Evolutionary conservation across 2,329 filamentous ascomycete species (phyloP).

Genomic region (Calonectria ilicicola): DNA sequence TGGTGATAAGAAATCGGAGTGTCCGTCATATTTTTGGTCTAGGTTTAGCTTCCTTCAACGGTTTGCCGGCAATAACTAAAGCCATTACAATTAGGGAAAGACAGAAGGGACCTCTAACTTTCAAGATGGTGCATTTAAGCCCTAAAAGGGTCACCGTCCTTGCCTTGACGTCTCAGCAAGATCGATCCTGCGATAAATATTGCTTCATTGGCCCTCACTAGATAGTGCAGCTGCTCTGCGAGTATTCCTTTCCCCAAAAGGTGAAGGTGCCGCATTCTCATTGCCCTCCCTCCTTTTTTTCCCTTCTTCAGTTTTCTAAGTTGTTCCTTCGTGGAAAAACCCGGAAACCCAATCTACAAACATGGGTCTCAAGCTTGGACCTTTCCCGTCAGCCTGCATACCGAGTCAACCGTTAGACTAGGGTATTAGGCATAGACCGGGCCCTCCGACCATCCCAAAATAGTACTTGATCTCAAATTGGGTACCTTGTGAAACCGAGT

Average conservation of each 20-base stretch:
- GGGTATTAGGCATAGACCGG: neutral
- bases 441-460: neutral
- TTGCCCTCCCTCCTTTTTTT: too few relatives aligned
- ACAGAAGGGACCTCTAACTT: neutral
- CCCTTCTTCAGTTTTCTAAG: too few relatives aligned
- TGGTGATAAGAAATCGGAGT: too few relatives aligned
- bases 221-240: too few relatives aligned
- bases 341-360: neutral
- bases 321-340: neutral
- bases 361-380: neutral
- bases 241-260: too few relatives aligned
- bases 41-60: neutral
- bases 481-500: neutral
- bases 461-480: neutral
- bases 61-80: neutral
- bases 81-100: neutral
- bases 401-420: neutral
- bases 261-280: too few relatives aligned
- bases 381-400: neutral
- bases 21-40: too few relatives aligned
- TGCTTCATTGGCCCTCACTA: too few relatives aligned
- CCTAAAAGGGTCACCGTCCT: too few relatives aligned
- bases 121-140: neutral
- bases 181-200: too few relatives aligned
- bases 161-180: too few relatives aligned